Evolutionary conservation across 176 grass and related monocot genomes (phyloP).

Genomic region (Urochloa ruziziensis): DNA sequence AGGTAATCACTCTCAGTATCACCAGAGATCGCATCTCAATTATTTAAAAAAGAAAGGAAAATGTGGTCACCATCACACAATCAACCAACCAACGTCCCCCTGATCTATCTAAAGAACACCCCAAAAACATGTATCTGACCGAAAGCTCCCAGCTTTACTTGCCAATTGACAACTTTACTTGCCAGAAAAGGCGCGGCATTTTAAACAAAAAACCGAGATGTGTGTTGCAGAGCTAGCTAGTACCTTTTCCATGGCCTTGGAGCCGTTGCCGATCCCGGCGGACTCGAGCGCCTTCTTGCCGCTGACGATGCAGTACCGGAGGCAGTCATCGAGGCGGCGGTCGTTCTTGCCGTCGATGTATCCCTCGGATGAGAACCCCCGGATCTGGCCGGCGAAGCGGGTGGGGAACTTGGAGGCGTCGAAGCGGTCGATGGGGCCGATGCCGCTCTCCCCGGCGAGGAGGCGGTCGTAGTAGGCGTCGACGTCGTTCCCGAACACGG

Average conservation of each 20-base stretch:
- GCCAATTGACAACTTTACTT: neutral
- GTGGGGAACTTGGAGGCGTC: slow-evolving; percentile 85
- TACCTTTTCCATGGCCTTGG: slow-evolving; percentile 60
- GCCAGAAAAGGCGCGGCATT: neutral
- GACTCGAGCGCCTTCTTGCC: slow-evolving; percentile 88
- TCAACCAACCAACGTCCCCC: neutral
- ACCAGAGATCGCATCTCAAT: neutral
- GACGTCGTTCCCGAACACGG: slow-evolving; percentile 85
- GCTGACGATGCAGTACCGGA: slow-evolving; percentile 87
- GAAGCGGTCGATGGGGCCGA: slow-evolving; percentile 80
- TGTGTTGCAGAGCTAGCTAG: neutral
- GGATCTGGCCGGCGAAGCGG: slow-evolving; percentile 90
- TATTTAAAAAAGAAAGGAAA: neutral
- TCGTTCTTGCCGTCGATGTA: slow-evolving; percentile 92
- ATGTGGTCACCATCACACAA: neutral
- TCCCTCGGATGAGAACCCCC: slow-evolving; percentile 76
- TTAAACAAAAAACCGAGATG: neutral
- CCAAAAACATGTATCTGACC: neutral
- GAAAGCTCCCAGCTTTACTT: neutral
- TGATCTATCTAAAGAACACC: slow-evolving; percentile 5
- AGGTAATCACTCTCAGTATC: neutral
- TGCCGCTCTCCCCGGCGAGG: slow-evolving; percentile 77
- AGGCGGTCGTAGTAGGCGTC: slow-evolving; percentile 83
- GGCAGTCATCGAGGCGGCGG: slow-evolving; percentile 72
- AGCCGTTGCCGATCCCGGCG: slow-evolving; percentile 46